Conservation (phyloP, 257 asterid species). For the Lithospermum erythrorhizon region DNA sequence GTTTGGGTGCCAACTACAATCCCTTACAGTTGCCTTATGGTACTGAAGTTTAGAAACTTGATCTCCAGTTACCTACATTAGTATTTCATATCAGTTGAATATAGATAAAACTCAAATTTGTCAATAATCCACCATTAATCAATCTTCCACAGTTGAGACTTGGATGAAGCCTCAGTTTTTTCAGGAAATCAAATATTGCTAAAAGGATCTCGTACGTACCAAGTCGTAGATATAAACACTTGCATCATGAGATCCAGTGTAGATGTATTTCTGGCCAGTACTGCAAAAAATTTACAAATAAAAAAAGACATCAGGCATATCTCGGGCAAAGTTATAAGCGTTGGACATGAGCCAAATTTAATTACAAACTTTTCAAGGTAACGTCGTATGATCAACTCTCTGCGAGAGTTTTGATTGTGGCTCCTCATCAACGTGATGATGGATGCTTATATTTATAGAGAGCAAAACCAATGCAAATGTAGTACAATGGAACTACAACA, state of each 20-base stretch:
- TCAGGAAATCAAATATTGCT: background rate
- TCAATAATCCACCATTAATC: background rate
- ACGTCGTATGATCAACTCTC: background rate
- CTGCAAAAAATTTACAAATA: slow-evolving; percentile 26
- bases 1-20: slow-evolving; percentile 81
- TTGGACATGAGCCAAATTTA: background rate
- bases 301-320: background rate
- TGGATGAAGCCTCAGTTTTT: background rate
- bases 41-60: slow-evolving; percentile 55
- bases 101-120: background rate
- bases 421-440: no score
- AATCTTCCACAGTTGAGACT: background rate
- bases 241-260: slow-evolving; percentile 80
- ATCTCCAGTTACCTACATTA: slow-evolving; percentile 48
- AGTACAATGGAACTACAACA: no score
- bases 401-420: no score
- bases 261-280: slow-evolving; percentile 87
- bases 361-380: no score
- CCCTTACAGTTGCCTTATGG: slow-evolving; percentile 61
- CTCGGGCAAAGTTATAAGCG: background rate
- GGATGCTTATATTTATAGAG: no score
- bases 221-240: slow-evolving; percentile 67
- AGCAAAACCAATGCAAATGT: no score
- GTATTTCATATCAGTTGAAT: background rate
- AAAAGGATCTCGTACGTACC: slow-evolving; percentile 37